phyloP scores from a whole-genome alignment of 2,329 filamentous ascomycete species.

The Plenodomus biglobosus region DNA sequence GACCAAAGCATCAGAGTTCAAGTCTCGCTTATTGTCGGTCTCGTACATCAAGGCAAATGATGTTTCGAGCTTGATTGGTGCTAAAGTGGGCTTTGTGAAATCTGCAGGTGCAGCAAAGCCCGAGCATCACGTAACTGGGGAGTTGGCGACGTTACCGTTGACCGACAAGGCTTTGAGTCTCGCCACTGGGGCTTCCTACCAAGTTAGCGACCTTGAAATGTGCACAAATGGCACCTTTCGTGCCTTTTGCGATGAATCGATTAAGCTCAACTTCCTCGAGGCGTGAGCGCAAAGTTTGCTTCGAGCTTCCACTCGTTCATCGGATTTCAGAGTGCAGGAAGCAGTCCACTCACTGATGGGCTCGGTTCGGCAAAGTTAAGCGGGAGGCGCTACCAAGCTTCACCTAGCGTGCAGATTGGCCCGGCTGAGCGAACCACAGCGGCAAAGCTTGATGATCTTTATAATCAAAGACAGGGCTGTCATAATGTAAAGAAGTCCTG shows the following conservation, averaged over 20 bases:
- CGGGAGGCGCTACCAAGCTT: background rate
- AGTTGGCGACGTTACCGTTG: background rate
- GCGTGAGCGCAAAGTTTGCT: background rate
- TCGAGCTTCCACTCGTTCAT: background rate
- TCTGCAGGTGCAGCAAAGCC: background rate
- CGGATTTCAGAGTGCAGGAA: background rate
- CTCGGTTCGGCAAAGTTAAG: background rate
- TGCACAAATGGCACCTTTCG: too few species aligned
- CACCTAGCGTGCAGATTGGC: background rate
- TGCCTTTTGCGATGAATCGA: background rate
- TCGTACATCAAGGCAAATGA: background rate
- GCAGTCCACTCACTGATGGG: background rate
- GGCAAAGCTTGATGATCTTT: slow-evolving; percentile 13
- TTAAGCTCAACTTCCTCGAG: background rate
- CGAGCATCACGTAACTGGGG: background rate
- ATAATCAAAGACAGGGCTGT: slow-evolving; percentile 6
- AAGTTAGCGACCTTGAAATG: too few species aligned
- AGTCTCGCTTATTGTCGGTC: background rate
- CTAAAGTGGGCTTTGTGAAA: background rate
- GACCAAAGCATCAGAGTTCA: background rate
- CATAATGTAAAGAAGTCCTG: slow-evolving; percentile 3
- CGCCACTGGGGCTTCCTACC: background rate
- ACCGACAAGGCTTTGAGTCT: background rate
- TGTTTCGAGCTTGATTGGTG: background rate
- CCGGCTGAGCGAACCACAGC: slow-evolving; percentile 10